phyloP scores from a whole-genome alignment of 768 basidiomycete genomes.

The Lactifluus echinatus region DNA sequence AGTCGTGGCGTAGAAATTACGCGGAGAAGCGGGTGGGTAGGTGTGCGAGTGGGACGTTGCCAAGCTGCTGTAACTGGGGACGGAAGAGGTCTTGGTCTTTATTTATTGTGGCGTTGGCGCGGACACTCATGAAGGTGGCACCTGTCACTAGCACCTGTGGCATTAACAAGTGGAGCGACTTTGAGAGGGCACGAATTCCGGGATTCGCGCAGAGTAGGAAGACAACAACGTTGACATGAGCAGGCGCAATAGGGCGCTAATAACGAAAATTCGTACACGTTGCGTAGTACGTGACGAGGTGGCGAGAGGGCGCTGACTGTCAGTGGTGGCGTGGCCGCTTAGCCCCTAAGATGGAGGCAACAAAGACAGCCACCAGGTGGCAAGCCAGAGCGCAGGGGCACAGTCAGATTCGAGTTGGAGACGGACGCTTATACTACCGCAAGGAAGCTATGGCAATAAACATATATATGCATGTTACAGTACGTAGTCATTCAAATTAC shows the following conservation, averaged over 20 bases:
- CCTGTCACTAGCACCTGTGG: not conserved
- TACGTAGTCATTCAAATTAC: not conserved
- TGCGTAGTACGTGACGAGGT: not conserved
- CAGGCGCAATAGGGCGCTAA: not conserved
- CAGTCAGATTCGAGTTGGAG: no score
- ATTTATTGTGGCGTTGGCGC: not conserved
- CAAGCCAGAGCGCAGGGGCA: not conserved
- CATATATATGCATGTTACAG: no score
- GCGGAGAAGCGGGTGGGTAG: not conserved
- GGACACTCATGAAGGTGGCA: not conserved
- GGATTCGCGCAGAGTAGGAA: no score
- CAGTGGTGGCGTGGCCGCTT: not conserved
- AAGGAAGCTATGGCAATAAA: no score
- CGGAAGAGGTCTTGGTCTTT: not conserved
- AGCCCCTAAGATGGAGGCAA: no score
- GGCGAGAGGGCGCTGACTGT: not conserved
- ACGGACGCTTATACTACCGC: no score
- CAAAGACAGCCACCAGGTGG: no score
- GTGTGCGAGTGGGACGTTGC: not conserved
- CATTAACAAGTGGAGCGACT: not conserved
- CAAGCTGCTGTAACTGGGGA: not conserved
- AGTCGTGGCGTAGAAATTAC: not conserved
- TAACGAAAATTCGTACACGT: not conserved
- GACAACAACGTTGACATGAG: not conserved
- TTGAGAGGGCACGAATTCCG: no score